Percentiles rank a stretch among this genome's conserved stretches.
Conservation (phyloP, 768 basidiomycete species). For the Xerocomus spinulosus region DNA sequence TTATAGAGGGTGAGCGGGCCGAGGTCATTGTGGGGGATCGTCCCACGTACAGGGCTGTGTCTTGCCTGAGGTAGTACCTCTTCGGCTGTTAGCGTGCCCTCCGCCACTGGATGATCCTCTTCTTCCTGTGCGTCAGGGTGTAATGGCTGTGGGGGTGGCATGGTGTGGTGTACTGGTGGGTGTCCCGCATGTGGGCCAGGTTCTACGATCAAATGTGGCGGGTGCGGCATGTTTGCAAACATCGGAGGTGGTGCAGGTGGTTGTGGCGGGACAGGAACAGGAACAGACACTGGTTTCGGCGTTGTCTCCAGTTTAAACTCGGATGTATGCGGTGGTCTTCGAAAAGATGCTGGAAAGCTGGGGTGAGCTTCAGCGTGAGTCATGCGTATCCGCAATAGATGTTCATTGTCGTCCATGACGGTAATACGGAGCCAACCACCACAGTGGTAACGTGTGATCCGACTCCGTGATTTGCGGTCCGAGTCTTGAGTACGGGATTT, state of each 20-base stretch:
- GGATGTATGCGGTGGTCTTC: constrained; percentile 30
- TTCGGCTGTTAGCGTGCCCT: constrained; percentile 16
- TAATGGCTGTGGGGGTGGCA: constrained; percentile 8
- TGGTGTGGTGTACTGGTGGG: constrained; percentile 4
- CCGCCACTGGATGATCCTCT: constrained; percentile 13
- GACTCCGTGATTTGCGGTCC: constrained; percentile 33
- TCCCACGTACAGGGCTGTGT: constrained; percentile 14
- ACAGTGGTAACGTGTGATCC: constrained; percentile 33
- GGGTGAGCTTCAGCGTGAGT: constrained; percentile 33
- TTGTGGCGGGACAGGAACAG: constrained; percentile 4
- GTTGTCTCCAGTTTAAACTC: constrained; percentile 31
- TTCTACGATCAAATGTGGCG: constrained; percentile 19
- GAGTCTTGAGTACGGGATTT: constrained; percentile 31
- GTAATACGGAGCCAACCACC: constrained; percentile 34
- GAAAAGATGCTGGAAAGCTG: constrained; percentile 31
- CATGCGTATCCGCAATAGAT: constrained; percentile 33
- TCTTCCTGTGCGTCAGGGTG: constrained; percentile 13
- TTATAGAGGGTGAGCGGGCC: not conserved
- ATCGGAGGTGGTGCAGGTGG: constrained; percentile 17
- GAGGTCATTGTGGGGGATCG: not conserved
- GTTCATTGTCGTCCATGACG: constrained; percentile 35
- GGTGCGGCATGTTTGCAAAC: constrained; percentile 22
- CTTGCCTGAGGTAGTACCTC: constrained; percentile 14
- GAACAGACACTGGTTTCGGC: constrained; percentile 20
- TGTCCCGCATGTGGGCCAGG: constrained; percentile 12